phyloP scores from a whole-genome alignment of 441 rosid species.

The Euphorbia schlechtendalii region DNA sequence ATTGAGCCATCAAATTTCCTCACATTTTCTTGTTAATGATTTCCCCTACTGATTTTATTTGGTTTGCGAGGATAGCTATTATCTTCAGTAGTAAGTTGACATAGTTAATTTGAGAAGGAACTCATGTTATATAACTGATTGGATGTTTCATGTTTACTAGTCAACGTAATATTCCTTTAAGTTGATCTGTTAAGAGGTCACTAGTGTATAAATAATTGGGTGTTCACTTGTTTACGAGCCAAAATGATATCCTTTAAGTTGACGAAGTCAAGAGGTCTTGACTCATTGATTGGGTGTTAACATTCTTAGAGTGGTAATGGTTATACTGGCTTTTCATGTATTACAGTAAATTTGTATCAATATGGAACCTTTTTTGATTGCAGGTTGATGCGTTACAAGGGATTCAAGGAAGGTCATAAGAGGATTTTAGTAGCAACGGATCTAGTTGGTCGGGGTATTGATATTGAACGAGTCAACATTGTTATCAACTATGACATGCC shows the following conservation, averaged over 20 bases:
- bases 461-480: conserved; percentile 93
- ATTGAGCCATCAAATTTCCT: not conserved
- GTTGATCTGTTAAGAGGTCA: not conserved
- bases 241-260: not conserved
- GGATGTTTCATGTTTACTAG: not conserved
- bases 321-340: not conserved
- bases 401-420: conserved; percentile 96
- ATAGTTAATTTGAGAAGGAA: no score
- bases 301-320: not conserved
- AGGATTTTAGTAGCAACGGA: conserved; percentile 97
- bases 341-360: not conserved
- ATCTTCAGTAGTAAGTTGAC: not conserved
- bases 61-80: not conserved
- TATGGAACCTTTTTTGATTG: conserved; percentile 1
- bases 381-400: conserved; percentile 93
- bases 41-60: not conserved
- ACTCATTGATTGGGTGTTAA: no score
- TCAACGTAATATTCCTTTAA: not conserved
- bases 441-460: conserved; percentile 94
- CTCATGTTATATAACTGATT: not conserved
- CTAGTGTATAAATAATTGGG: not conserved
- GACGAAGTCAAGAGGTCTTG: no score
- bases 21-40: not conserved
- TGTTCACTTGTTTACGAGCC: not conserved
- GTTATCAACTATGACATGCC: conserved; percentile 99